Percentiles rank a stretch among this genome's conserved stretches.
These are phyloP conservation scores for Ampelomyces quisqualis DNA, from an alignment of 2,329 filamentous ascomycete species.

Conservation along the genomic window DNA sequence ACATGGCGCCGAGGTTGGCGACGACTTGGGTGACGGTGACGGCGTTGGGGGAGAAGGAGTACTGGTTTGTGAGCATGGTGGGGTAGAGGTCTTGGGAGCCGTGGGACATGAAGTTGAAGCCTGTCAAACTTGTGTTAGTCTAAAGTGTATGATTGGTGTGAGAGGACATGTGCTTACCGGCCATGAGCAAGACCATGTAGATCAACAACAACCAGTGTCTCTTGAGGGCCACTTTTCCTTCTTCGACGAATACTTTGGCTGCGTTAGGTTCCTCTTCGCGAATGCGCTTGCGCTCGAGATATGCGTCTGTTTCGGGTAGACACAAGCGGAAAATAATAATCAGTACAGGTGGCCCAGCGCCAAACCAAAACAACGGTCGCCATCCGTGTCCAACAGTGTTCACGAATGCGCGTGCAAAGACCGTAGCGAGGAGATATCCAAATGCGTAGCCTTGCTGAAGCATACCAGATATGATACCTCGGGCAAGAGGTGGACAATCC, in stretches of 20 bases:
- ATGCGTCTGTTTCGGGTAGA: constrained; percentile 77
- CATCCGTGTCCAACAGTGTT: constrained; percentile 77
- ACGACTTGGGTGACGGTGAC: constrained; percentile 54
- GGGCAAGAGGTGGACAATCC: constrained; percentile 59
- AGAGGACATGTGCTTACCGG: constrained; percentile 45
- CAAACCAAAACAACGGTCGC: constrained; percentile 89
- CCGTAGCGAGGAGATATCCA: constrained; percentile 62
- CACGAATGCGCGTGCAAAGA: constrained; percentile 63
- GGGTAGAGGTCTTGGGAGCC: constrained; percentile 68
- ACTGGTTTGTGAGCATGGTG: constrained; percentile 61
- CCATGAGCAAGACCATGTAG: constrained; percentile 85
- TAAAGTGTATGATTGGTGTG: background rate
- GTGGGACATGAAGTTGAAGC: constrained; percentile 90
- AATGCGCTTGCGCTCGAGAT: constrained; percentile 64
- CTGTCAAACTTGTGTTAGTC: background rate
- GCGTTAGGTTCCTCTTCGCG: constrained; percentile 61
- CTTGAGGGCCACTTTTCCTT: constrained; percentile 76
- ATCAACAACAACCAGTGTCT: constrained; percentile 77
- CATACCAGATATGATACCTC: constrained; percentile 62
- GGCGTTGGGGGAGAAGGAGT: constrained; percentile 52
- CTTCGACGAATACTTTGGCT: constrained; percentile 67
- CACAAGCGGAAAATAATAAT: constrained; percentile 77
- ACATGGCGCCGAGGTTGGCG: constrained; percentile 53
- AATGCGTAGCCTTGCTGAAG: constrained; percentile 66
- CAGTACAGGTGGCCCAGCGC: constrained; percentile 73